These are phyloP conservation scores for Candida taoyuanica DNA, from an alignment of 805 yeast genomes.

Conservation along the genomic window DNA sequence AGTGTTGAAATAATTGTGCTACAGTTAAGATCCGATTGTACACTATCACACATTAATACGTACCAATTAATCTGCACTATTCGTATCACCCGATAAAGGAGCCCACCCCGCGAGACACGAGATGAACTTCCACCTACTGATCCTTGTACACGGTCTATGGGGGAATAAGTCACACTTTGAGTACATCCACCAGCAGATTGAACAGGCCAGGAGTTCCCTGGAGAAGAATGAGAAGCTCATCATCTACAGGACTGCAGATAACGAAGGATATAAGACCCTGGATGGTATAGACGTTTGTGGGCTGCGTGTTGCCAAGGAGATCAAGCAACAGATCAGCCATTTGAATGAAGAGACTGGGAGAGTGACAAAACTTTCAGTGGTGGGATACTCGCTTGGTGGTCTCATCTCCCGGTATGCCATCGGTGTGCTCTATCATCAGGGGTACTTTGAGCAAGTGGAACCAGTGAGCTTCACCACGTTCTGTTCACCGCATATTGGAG, in stretches of 20 bases:
- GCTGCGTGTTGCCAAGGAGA: constrained; percentile 65
- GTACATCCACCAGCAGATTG: constrained; percentile 49
- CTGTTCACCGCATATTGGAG: constrained; percentile 69
- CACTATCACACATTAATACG: too few relatives aligned
- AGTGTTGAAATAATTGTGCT: too few relatives aligned
- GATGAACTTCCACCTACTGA: constrained; percentile 14
- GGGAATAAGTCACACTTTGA: constrained; percentile 67
- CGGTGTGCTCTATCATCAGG: constrained; percentile 58
- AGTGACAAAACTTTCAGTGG: constrained; percentile 51
- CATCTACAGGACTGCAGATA: constrained; percentile 22
- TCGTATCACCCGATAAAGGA: too few relatives aligned
- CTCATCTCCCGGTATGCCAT: constrained; percentile 71
- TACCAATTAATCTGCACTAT: too few relatives aligned
- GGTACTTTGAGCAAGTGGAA: constrained; percentile 46
- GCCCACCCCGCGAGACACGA: not conserved
- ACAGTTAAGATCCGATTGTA: too few relatives aligned
- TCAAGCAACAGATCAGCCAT: constrained; percentile 35
- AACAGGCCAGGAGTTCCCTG: constrained; percentile 21
- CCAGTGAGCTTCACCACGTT: constrained; percentile 61
- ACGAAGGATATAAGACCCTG: constrained; percentile 64
- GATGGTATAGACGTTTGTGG: constrained; percentile 90
- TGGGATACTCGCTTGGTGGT: constrained; percentile 87
- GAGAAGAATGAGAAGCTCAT: constrained; percentile 21
- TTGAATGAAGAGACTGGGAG: constrained; percentile 13
- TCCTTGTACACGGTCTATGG: constrained; percentile 46